phyloP scores from a whole-genome alignment of 305 asterid genomes.

The Fraxinus dipetala region DNA sequence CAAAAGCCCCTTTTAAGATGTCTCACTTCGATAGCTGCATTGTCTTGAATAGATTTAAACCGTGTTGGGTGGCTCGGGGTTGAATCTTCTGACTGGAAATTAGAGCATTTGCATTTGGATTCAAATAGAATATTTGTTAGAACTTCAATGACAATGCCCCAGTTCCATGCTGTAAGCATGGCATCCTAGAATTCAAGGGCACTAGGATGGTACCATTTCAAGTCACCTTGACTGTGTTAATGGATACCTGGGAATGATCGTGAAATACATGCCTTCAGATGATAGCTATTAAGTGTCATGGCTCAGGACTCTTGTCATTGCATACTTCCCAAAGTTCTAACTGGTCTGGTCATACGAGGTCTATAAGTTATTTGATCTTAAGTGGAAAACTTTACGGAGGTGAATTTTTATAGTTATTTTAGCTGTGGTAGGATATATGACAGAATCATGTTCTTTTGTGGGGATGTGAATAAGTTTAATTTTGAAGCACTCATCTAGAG shows the following conservation, averaged over 20 bases:
- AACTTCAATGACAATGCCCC: background rate
- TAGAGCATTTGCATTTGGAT: conserved; percentile 1
- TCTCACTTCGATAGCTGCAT: background rate
- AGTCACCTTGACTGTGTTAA: background rate
- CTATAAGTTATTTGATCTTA: background rate
- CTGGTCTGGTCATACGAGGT: conserved; percentile 33
- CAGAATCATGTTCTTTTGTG: conserved; percentile 2
- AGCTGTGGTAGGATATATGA: background rate
- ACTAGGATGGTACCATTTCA: background rate
- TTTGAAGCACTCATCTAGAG: conserved; percentile 8
- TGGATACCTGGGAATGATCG: background rate
- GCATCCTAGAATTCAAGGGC: background rate
- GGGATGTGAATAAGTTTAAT: background rate
- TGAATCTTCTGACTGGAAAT: background rate
- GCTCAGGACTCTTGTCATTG: background rate
- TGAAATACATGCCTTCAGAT: background rate
- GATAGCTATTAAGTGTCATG: background rate
- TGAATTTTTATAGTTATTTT: background rate
- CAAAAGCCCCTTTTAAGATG: background rate
- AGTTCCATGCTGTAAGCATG: background rate
- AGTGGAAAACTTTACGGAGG: background rate
- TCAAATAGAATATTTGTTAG: background rate
- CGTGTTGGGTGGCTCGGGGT: conserved; percentile 8
- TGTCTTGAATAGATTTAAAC: background rate
- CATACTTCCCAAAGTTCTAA: background rate